Evolutionary conservation across 208 protist genomes (phyloP).

Genomic region (Wallacemonas rigidus): DNA sequence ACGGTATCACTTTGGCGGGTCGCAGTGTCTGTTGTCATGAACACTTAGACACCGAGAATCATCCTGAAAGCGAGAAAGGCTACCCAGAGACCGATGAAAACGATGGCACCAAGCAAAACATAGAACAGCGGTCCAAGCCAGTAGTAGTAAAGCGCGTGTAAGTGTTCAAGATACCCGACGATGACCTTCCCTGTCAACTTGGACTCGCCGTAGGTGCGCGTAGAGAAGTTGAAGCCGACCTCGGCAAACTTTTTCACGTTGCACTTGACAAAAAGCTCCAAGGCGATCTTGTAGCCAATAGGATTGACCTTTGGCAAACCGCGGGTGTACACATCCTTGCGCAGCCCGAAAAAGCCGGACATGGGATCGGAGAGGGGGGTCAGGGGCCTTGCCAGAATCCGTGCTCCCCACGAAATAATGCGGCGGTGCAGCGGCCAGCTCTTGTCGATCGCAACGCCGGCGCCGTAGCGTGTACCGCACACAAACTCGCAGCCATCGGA

Average conservation of each 20-base stretch:
- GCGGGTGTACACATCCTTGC: slow-evolving; percentile 53
- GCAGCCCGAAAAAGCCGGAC: slow-evolving; percentile 93
- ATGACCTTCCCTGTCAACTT: slow-evolving; percentile 92
- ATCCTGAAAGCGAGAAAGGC: background rate
- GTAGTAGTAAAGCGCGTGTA: slow-evolving; percentile 78
- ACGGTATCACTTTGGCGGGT: background rate
- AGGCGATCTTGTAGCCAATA: slow-evolving; percentile 94
- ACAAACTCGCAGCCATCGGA: slow-evolving; percentile 76
- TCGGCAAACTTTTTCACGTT: slow-evolving; percentile 64
- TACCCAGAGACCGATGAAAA: slow-evolving; percentile 25
- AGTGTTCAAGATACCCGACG: slow-evolving; percentile 81
- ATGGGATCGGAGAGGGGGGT: slow-evolving; percentile 91
- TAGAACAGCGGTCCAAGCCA: slow-evolving; percentile 46
- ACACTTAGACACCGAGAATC: background rate
- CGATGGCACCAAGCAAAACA: slow-evolving; percentile 28
- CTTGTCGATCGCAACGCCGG: slow-evolving; percentile 71
- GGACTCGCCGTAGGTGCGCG: slow-evolving; percentile 75
- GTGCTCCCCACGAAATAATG: slow-evolving; percentile 86
- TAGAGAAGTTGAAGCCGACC: slow-evolving; percentile 86
- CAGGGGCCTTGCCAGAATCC: slow-evolving; percentile 82
- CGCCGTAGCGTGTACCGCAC: slow-evolving; percentile 87
- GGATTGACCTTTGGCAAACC: slow-evolving; percentile 62
- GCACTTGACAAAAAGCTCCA: slow-evolving; percentile 92
- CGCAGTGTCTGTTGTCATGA: too few species aligned
- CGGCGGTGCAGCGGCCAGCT: slow-evolving; percentile 89